A percentile compares a stretch with the other conserved stretches of the same genome.
These are phyloP conservation scores for Beauveria medogensis DNA, from an alignment of 2,329 filamentous ascomycete genomes.

Conservation along the genomic window DNA sequence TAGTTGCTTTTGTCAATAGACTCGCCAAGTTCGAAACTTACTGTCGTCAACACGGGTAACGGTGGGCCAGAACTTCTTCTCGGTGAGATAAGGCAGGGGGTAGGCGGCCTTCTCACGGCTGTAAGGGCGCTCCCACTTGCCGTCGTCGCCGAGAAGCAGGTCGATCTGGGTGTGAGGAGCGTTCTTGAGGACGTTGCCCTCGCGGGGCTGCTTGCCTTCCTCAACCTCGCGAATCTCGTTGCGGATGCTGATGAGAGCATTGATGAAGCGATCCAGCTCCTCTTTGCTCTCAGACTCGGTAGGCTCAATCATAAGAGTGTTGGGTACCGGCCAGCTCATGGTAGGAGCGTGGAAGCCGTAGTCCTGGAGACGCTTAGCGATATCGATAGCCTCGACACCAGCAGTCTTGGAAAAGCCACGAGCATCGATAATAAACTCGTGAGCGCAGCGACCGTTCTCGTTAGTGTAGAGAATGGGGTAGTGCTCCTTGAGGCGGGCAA, in stretches of 20 bases:
- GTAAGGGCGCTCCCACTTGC: conserved; percentile 76
- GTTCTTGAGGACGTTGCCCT: conserved; percentile 82
- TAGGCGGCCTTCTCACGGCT: conserved; percentile 78
- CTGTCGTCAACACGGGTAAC: conserved; percentile 83
- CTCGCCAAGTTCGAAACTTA: conserved; percentile 36
- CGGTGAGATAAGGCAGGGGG: conserved; percentile 68
- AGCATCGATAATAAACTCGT: conserved; percentile 93
- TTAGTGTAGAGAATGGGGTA: conserved; percentile 95
- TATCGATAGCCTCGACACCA: conserved; percentile 85
- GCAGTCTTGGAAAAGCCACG: conserved; percentile 76
- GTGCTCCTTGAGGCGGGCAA: conserved; percentile 75
- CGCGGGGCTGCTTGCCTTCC: conserved; percentile 63
- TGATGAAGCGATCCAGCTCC: conserved; percentile 88
- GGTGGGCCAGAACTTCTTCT: conserved; percentile 97
- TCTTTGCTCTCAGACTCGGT: conserved; percentile 89
- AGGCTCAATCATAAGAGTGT: conserved; percentile 96
- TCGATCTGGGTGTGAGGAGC: conserved; percentile 80
- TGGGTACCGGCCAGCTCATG: conserved; percentile 92
- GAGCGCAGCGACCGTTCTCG: conserved; percentile 75
- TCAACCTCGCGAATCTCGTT: conserved; percentile 79
- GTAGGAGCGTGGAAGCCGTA: conserved; percentile 97
- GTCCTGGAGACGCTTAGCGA: conserved; percentile 93
- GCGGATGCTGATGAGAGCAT: conserved; percentile 80
- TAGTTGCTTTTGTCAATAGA: background rate
- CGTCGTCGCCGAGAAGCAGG: conserved; percentile 51